These are phyloP conservation scores for Rutstroemia sp. DNA, from an alignment of 2,329 filamentous ascomycete species.

Conservation along the genomic window DNA sequence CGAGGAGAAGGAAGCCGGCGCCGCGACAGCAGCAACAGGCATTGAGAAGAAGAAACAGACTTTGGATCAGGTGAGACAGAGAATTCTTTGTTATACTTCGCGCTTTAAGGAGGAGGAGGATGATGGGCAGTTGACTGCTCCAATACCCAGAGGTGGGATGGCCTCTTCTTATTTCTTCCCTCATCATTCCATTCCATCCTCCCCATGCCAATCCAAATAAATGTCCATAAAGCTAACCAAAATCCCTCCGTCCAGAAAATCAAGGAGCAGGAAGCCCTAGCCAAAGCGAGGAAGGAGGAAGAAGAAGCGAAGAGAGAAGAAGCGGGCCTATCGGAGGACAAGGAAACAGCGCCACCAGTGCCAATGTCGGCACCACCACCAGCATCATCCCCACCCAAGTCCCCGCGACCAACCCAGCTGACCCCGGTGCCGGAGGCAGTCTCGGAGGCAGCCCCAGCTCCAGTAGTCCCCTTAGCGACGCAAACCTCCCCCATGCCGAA, in stretches of 20 bases:
- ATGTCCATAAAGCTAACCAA: neutral
- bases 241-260: neutral
- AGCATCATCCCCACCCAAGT: neutral
- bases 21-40: neutral
- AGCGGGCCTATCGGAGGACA: neutral
- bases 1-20: neutral
- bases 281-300: neutral
- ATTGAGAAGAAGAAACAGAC: constrained; percentile 4
- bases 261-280: constrained; percentile 5
- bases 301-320: neutral
- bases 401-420: neutral
- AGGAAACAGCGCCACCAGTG: neutral
- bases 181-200: neutral
- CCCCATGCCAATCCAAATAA: neutral
- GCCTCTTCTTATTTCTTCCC: constrained; percentile 4
- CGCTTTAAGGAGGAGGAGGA: neutral
- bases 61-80: constrained; percentile 7
- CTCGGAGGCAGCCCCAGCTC: too few species aligned
- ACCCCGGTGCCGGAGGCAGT: too few species aligned
- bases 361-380: neutral
- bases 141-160: constrained; percentile 4
- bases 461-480: too few species aligned
- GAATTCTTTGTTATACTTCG: constrained; percentile 1
- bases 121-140: neutral
- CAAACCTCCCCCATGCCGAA: neutral